A percentile compares a stretch with the other conserved stretches of the same genome.
Conservation (phyloP, 257 asterid species). For the Capsicum pubescens region DNA sequence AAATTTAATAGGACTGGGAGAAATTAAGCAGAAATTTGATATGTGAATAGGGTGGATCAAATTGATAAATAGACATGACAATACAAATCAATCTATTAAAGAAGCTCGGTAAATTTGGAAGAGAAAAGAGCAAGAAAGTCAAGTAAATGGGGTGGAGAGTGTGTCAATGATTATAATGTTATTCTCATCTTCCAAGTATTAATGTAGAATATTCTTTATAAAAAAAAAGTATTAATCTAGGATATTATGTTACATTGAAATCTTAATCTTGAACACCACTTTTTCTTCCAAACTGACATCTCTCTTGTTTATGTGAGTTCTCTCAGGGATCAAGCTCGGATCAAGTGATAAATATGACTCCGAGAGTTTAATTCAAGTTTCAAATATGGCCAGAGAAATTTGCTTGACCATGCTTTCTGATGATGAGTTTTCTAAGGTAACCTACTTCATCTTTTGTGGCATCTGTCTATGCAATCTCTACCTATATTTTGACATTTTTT, state of each 20-base stretch:
- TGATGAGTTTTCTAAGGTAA: conserved; percentile 54
- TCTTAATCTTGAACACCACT: conserved; percentile 17
- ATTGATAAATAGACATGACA: not conserved
- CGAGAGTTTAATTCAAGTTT: conserved; percentile 46
- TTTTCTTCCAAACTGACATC: conserved; percentile 21
- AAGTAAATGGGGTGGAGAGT: not conserved
- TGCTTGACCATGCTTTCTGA: conserved; percentile 49
- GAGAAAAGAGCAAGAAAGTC: not conserved
- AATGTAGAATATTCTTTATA: not conserved
- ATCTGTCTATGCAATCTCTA: not conserved
- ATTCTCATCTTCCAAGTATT: not conserved
- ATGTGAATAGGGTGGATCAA: not conserved
- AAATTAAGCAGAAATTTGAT: not conserved
- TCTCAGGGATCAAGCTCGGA: conserved; percentile 52
- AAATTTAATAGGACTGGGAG: not conserved
- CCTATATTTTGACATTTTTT: not conserved
- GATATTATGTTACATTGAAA: conserved; percentile 8
- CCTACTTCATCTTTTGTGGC: conserved; percentile 10
- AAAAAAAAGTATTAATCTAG: no score
- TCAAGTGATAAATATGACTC: conserved; percentile 38
- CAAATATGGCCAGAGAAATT: conserved; percentile 49
- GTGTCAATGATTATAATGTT: not conserved
- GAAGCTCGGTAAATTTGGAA: not conserved
- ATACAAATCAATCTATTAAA: conserved; percentile 6
- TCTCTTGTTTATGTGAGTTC: conserved; percentile 25